phyloP scores from a whole-genome alignment of 2,329 filamentous ascomycete genomes.

The Pleoardoris graminearum region DNA sequence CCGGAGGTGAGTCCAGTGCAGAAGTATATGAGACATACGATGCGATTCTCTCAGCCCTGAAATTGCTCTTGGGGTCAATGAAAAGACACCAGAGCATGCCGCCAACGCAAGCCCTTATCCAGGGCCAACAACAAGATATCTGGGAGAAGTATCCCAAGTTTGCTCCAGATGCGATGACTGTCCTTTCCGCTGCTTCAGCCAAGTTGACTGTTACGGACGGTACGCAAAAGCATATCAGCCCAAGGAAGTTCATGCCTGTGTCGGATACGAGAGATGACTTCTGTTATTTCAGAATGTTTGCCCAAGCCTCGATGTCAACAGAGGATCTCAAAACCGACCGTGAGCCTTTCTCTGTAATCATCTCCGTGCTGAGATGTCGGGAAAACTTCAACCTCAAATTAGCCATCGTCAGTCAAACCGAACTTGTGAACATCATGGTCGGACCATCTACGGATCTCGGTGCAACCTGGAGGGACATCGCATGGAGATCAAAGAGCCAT shows the following conservation, averaged over 20 bases:
- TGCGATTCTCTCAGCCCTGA: constrained; percentile 65
- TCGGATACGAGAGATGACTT: constrained; percentile 75
- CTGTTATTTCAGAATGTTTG: constrained; percentile 77
- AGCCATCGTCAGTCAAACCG: constrained; percentile 77
- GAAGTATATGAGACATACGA: constrained; percentile 57
- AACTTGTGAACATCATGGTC: constrained; percentile 73
- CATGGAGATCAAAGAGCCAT: constrained; percentile 71
- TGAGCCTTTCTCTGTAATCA: constrained; percentile 70
- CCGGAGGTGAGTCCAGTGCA: constrained; percentile 50
- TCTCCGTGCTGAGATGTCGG: constrained; percentile 73
- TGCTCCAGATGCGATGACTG: constrained; percentile 69
- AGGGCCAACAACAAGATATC: constrained; percentile 77
- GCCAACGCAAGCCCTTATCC: constrained; percentile 65
- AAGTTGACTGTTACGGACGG: constrained; percentile 52
- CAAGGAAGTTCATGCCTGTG: constrained; percentile 73
- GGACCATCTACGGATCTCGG: constrained; percentile 69
- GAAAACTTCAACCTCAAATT: constrained; percentile 72
- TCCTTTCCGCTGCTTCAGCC: constrained; percentile 64
- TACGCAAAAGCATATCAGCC: constrained; percentile 46
- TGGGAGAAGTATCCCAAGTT: constrained; percentile 79
- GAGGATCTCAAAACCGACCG: constrained; percentile 67
- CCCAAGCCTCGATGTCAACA: constrained; percentile 74
- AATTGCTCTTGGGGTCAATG: constrained; percentile 79
- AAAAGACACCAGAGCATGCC: constrained; percentile 79
- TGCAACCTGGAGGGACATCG: constrained; percentile 78